Percentiles rank a stretch among this genome's conserved stretches.
phyloP scores from a whole-genome alignment of 2,329 filamentous ascomycete species.

The Colletotrichum falcatum region DNA sequence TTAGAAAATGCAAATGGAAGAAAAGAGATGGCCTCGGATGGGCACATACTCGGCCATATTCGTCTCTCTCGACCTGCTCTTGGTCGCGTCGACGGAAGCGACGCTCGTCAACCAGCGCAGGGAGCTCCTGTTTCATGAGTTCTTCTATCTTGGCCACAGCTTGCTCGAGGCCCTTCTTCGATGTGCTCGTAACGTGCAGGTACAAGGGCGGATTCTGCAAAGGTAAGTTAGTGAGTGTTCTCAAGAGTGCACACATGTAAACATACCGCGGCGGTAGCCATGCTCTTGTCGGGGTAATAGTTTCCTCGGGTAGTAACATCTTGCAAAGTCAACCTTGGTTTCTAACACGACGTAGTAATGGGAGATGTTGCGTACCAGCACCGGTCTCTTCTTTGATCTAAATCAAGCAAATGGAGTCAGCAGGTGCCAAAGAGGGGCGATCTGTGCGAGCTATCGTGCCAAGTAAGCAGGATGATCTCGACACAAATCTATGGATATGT shows the following conservation, averaged over 20 bases:
- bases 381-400: constrained; percentile 99
- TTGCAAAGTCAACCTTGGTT: constrained; percentile 72
- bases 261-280: constrained; percentile 92
- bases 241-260: not conserved
- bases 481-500: constrained; percentile 57
- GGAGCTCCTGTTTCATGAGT: constrained; percentile 94
- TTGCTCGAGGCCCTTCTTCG: constrained; percentile 89
- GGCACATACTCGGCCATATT: constrained; percentile 82
- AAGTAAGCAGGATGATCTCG: constrained; percentile 77
- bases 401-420: constrained; percentile 90
- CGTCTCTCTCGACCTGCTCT: constrained; percentile 87
- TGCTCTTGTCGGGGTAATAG: constrained; percentile 97
- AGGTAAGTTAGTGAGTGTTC: constrained; percentile 18
- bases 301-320: constrained; percentile 98
- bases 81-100: constrained; percentile 87
- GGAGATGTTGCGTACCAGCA: constrained; percentile 88
- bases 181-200: constrained; percentile 93
- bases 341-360: constrained; percentile 60
- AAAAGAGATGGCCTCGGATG: not conserved
- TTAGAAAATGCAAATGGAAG: constrained; percentile 33
- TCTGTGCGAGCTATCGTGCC: constrained; percentile 72
- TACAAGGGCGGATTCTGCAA: constrained; percentile 89
- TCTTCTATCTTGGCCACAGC: constrained; percentile 92
- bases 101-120: constrained; percentile 93
- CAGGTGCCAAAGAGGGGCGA: constrained; percentile 84